Percentiles rank a stretch among this genome's conserved stretches.
Evolutionary conservation across 2,329 filamentous ascomycete species (phyloP).

Genomic region (Penicillium glabrum): DNA sequence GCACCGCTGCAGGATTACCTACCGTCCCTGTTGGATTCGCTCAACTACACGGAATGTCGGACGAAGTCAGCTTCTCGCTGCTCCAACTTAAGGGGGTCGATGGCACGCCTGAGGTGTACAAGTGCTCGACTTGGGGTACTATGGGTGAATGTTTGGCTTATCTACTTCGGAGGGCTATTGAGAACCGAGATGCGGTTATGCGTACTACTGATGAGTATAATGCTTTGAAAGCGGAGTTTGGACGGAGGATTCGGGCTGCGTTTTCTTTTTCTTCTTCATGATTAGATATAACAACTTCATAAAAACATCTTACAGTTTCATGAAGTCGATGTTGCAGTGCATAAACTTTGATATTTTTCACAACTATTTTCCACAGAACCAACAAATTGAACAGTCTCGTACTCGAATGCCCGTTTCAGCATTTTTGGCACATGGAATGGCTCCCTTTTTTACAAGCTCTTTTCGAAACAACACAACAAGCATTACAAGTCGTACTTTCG

Average conservation of each 20-base stretch:
- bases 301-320: background rate
- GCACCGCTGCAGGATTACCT: constrained; percentile 39
- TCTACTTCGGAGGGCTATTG: constrained; percentile 57
- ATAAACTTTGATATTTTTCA: too few relatives aligned
- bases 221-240: constrained; percentile 28
- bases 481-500: too few relatives aligned
- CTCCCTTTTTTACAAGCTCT: too few relatives aligned
- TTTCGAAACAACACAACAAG: too few relatives aligned
- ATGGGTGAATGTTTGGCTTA: constrained; percentile 78
- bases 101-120: constrained; percentile 49
- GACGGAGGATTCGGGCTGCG: constrained; percentile 8
- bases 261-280: constrained; percentile 11
- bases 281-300: background rate
- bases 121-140: constrained; percentile 58
- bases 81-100: constrained; percentile 43
- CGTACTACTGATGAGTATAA: constrained; percentile 49
- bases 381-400: too few relatives aligned
- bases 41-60: constrained; percentile 62
- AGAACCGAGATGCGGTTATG: constrained; percentile 60
- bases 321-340: background rate
- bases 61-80: constrained; percentile 58
- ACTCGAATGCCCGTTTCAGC: too few relatives aligned
- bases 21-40: constrained; percentile 55
- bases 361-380: too few relatives aligned
- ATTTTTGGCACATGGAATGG: too few relatives aligned